These are phyloP conservation scores for Pichia terricola DNA, from an alignment of 1,139 yeast species.

Conservation along the genomic window DNA sequence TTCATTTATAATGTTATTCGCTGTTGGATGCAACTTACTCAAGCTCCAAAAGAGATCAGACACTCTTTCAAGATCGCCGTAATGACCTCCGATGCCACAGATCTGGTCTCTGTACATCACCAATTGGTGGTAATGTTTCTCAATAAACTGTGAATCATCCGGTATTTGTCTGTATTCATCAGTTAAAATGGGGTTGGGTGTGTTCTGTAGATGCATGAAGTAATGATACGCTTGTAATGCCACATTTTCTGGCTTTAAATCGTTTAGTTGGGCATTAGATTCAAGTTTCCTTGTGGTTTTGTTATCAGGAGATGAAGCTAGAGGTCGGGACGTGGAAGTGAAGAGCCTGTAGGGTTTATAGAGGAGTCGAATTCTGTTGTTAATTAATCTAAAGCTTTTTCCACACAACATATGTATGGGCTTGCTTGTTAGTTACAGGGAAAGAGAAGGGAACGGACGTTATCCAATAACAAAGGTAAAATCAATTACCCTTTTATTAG, in stretches of 20 bases:
- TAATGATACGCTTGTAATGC: slow-evolving; percentile 17
- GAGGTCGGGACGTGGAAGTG: too few relatives aligned
- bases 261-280: too few relatives aligned
- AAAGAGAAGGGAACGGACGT: too few relatives aligned
- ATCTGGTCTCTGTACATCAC: slow-evolving; percentile 25
- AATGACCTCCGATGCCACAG: slow-evolving; percentile 20
- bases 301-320: too few relatives aligned
- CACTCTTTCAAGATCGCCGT: slow-evolving; percentile 15
- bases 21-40: slow-evolving; percentile 17
- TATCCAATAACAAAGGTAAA: too few relatives aligned
- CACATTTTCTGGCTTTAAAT: slow-evolving; percentile 10
- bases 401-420: too few relatives aligned
- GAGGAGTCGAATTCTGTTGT: too few relatives aligned
- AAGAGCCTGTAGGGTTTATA: too few relatives aligned
- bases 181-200: slow-evolving; percentile 12
- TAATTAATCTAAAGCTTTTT: too few relatives aligned
- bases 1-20: not conserved
- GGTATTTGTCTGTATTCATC: slow-evolving; percentile 34
- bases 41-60: slow-evolving; percentile 13
- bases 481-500: too few relatives aligned
- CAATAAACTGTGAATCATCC: slow-evolving; percentile 38
- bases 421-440: too few relatives aligned
- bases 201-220: slow-evolving; percentile 12
- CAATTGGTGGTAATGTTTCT: slow-evolving; percentile 34
- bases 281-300: too few relatives aligned